Percentiles rank a stretch among this genome's conserved stretches.
Evolutionary conservation across 2,329 filamentous ascomycete genomes (phyloP).

Genomic region (Scortechinia acanthostroma): DNA sequence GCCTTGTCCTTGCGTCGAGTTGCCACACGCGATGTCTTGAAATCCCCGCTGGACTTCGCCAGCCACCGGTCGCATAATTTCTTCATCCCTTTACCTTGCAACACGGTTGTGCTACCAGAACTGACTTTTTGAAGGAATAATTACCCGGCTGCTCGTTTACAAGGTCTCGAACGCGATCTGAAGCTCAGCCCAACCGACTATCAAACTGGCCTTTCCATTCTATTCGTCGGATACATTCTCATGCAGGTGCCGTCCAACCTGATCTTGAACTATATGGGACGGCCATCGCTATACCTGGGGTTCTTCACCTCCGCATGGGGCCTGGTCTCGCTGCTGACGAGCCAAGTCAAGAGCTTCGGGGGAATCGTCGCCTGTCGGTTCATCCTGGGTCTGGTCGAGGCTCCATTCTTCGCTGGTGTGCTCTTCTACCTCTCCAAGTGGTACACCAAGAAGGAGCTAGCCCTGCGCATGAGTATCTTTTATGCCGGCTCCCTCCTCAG

Average conservation of each 20-base stretch:
- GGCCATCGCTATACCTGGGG: conserved; percentile 18
- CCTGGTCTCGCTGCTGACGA: conserved; percentile 30
- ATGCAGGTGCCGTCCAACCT: conserved; percentile 14
- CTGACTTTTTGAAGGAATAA: conserved; percentile 34
- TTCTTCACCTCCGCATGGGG: conserved; percentile 34
- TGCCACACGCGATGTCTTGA: conserved; percentile 7
- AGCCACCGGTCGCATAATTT: conserved; percentile 12
- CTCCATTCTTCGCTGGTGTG: conserved; percentile 34
- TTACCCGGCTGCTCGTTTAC: conserved; percentile 43
- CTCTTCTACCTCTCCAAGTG: conserved; percentile 38
- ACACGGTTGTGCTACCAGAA: no score
- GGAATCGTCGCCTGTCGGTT: conserved; percentile 33
- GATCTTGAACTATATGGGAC: conserved; percentile 17
- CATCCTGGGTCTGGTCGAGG: conserved; percentile 26
- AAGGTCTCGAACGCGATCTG: conserved; percentile 30
- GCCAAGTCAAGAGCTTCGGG: conserved; percentile 27
- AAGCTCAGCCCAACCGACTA: conserved; percentile 20
- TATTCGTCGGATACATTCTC: conserved; percentile 15
- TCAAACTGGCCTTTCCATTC: conserved; percentile 11
- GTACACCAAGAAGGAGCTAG: conserved; percentile 36
- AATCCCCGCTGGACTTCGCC: conserved; percentile 12
- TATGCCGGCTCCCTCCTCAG: conserved; percentile 27
- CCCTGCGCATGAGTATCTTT: conserved; percentile 26
- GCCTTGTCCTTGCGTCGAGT: not conserved
- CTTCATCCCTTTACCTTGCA: conserved; percentile 7